These are phyloP conservation scores for Paecilomyces formosus DNA, from an alignment of 2,329 filamentous ascomycete species.

Conservation along the genomic window DNA sequence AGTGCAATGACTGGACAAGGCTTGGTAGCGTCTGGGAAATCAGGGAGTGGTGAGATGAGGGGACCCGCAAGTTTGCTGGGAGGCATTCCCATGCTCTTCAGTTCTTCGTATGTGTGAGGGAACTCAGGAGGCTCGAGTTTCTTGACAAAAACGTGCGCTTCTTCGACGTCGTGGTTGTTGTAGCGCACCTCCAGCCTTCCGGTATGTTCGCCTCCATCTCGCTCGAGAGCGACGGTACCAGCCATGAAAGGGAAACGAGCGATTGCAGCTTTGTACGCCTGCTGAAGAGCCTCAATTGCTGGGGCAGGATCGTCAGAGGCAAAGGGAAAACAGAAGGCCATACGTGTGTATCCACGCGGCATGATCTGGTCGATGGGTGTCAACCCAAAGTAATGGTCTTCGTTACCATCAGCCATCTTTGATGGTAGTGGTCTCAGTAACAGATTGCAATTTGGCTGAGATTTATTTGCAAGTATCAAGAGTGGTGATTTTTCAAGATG, in stretches of 20 bases:
- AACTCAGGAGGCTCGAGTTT: background rate
- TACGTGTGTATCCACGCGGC: background rate
- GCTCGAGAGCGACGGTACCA: background rate
- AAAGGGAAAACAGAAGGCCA: background rate
- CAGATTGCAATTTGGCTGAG: background rate
- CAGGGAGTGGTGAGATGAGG: background rate
- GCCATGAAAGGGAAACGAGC: background rate
- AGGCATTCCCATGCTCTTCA: background rate
- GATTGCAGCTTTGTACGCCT: background rate
- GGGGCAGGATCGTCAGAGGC: background rate
- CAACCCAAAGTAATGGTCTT: background rate
- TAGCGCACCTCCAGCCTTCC: background rate
- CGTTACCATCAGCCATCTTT: background rate
- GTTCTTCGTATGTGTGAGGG: background rate
- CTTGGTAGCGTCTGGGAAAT: background rate
- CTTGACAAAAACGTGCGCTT: background rate
- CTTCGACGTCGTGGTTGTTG: background rate
- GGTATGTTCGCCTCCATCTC: background rate
- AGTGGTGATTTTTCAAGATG: background rate
- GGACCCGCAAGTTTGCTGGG: background rate
- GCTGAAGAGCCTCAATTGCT: background rate
- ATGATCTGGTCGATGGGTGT: background rate
- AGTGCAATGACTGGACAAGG: background rate
- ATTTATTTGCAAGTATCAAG: background rate
- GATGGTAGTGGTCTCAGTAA: background rate